Percentiles rank a stretch among this genome's conserved stretches.
phyloP scores from a whole-genome alignment of 2,329 filamentous ascomycete genomes.

The Mollisia scopiformis region DNA sequence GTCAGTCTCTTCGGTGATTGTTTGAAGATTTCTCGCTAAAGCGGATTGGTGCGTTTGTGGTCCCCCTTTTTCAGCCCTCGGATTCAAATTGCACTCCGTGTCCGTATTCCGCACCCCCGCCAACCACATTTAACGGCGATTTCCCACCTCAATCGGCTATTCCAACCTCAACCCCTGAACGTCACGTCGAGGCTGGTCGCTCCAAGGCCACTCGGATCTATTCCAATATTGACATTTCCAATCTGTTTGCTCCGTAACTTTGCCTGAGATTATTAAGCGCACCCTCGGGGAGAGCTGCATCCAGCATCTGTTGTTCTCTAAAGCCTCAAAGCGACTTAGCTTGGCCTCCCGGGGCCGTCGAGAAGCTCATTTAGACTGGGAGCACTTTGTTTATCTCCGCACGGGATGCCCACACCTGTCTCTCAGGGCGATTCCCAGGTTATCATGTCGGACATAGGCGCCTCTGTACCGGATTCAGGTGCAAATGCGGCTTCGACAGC shows the following conservation, averaged over 20 bases:
- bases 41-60: neutral
- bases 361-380: neutral
- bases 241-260: neutral
- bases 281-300: too few relatives aligned
- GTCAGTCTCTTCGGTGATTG: neutral
- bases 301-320: too few relatives aligned
- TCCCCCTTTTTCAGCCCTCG: neutral
- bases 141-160: neutral
- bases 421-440: neutral
- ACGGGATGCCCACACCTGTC: neutral
- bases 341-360: neutral
- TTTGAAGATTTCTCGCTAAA: neutral
- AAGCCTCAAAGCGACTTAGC: neutral
- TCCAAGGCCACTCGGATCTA: neutral
- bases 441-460: neutral
- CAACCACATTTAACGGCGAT: neutral
- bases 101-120: neutral
- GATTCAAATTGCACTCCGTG: neutral
- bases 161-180: neutral
- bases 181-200: neutral
- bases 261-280: neutral
- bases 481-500: too few relatives aligned
- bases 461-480: neutral
- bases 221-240: neutral
- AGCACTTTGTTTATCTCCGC: neutral